A percentile compares a stretch with the other conserved stretches of the same genome.
Evolutionary conservation across 1,139 yeast genomes (phyloP).

Genomic region (Suhomyces anneliseae): DNA sequence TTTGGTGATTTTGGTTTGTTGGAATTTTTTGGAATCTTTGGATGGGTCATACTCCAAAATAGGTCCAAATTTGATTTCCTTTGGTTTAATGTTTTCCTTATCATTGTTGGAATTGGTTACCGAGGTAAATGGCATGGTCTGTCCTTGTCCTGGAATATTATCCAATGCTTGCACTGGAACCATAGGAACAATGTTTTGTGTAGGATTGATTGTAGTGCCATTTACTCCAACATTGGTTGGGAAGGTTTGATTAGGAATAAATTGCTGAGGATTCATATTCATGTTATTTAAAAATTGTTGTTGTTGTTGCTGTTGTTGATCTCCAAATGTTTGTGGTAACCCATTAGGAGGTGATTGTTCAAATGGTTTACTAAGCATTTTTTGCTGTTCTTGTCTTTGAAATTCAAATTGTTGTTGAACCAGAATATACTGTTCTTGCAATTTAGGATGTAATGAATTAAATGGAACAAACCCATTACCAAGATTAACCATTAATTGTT

Average conservation of each 20-base stretch:
- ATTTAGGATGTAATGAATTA: constrained; percentile 18
- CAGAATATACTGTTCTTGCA: constrained; percentile 21
- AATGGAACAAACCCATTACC: constrained; percentile 23
- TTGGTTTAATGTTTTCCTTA: constrained; percentile 25
- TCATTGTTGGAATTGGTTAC: constrained; percentile 8
- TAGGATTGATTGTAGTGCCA: background rate
- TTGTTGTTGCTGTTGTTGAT: background rate
- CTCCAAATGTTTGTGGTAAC: constrained; percentile 4
- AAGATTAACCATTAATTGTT: constrained; percentile 24
- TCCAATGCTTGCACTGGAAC: background rate
- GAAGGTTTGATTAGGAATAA: background rate
- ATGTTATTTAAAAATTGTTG: background rate
- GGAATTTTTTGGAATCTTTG: constrained; percentile 25
- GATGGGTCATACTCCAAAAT: constrained; percentile 46
- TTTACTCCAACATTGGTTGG: background rate
- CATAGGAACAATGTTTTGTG: background rate
- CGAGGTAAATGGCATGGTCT: background rate
- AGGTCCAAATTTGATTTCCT: constrained; percentile 42
- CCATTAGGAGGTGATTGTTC: background rate
- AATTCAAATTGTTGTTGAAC: constrained; percentile 16
- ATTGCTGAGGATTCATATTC: constrained; percentile 1
- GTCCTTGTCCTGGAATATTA: background rate
- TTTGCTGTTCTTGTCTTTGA: constrained; percentile 10
- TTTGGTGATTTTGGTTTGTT: constrained; percentile 17
- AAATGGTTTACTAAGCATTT: constrained; percentile 6